Evolutionary conservation across 106 monocot species (phyloP).

Genomic region (Dioscorea alata): DNA sequence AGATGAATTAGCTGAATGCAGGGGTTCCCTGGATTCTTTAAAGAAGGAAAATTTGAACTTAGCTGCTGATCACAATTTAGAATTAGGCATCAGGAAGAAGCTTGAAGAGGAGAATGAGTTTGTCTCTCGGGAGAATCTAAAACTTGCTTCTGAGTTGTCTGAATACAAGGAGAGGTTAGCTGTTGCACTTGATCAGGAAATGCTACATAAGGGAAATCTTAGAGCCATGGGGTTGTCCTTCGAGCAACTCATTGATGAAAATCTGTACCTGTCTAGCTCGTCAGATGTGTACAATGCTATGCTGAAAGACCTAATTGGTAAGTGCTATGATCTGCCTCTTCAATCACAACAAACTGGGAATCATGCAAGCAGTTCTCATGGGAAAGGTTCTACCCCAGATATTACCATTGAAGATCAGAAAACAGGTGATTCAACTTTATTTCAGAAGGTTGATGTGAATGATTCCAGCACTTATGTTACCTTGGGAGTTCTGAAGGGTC

Average conservation of each 20-base stretch:
- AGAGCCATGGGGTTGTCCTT: conserved; percentile 28
- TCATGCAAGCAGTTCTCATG: conserved; percentile 5
- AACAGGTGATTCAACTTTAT: not conserved
- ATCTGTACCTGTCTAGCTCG: conserved; percentile 40
- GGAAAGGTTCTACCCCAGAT: not conserved
- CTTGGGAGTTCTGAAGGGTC: conserved; percentile 27
- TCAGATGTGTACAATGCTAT: conserved; percentile 32
- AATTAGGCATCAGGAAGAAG: conserved; percentile 21
- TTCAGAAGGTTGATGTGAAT: conserved; percentile 13
- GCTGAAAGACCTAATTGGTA: conserved; percentile 30
- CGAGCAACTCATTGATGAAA: conserved; percentile 53
- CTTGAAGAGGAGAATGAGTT: conserved; percentile 37
- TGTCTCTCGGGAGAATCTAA: conserved; percentile 47
- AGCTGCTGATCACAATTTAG: conserved; percentile 15
- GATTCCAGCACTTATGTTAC: conserved; percentile 14
- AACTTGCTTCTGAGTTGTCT: conserved; percentile 38
- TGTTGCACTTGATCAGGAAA: conserved; percentile 31
- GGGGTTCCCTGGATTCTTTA: conserved; percentile 32
- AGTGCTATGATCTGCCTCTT: conserved; percentile 2
- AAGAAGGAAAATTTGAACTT: conserved; percentile 56
- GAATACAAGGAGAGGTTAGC: conserved; percentile 44
- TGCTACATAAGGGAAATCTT: conserved; percentile 36
- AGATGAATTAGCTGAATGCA: conserved; percentile 41
- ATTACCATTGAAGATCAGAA: conserved; percentile 1
- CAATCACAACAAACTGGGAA: conserved; percentile 12